phyloP scores from a whole-genome alignment of 2,329 filamentous ascomycete genomes.

The Remersonia thermophila region DNA sequence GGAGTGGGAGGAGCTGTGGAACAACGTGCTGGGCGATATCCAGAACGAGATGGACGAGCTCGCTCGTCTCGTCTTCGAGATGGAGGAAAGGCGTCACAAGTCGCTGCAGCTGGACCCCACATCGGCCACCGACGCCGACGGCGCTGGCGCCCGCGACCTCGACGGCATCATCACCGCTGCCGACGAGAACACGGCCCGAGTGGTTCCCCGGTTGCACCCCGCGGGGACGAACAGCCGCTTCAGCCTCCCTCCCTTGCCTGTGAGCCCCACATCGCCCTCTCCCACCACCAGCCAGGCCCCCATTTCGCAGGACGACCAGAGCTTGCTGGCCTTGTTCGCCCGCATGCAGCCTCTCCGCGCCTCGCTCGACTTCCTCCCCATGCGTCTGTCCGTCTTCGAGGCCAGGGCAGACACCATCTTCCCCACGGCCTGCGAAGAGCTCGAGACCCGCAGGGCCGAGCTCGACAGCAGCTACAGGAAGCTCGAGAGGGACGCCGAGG shows the following conservation, averaged over 20 bases:
- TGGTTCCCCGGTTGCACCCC: constrained; percentile 35
- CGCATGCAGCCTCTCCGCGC: constrained; percentile 89
- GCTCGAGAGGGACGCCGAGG: constrained; percentile 81
- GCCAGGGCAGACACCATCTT: constrained; percentile 65
- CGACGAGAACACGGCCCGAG: constrained; percentile 59
- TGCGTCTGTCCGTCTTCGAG: constrained; percentile 82
- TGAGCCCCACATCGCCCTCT: constrained; percentile 45
- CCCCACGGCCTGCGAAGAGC: constrained; percentile 79
- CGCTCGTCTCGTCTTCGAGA: constrained; percentile 73
- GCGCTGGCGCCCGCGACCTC: constrained; percentile 72
- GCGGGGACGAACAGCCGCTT: constrained; percentile 51
- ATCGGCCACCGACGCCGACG: constrained; percentile 51
- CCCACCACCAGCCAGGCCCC: constrained; percentile 42
- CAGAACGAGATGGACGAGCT: constrained; percentile 60
- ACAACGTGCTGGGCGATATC: constrained; percentile 83
- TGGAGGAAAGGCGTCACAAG: constrained; percentile 90
- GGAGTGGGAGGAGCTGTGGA: constrained; percentile 99
- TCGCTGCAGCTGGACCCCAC: constrained; percentile 39
- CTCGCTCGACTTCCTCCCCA: constrained; percentile 88
- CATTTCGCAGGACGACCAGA: constrained; percentile 62
- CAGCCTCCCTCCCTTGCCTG: constrained; percentile 53
- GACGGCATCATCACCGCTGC: constrained; percentile 90
- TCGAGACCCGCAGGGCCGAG: constrained; percentile 60
- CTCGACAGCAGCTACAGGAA: constrained; percentile 81
- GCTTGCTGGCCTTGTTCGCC: constrained; percentile 78